Conservation (phyloP, 345 rosid genomes). For the Tarenaya hassleriana region DNA sequence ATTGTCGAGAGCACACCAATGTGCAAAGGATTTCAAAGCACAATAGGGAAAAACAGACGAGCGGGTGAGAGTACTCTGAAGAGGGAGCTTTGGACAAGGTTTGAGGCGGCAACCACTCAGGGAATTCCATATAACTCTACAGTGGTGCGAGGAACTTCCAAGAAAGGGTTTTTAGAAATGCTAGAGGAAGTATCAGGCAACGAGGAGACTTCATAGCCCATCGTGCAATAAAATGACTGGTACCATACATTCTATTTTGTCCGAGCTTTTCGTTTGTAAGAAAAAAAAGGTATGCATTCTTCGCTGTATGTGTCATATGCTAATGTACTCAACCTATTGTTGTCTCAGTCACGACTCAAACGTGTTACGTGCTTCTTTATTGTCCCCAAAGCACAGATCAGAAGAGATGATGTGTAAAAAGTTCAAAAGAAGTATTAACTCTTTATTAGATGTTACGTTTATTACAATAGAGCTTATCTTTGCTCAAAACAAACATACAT, state of each 20-base stretch:
- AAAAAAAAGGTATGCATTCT: neutral
- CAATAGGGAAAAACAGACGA: slow-evolving; percentile 39
- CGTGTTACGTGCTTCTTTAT: too few relatives aligned
- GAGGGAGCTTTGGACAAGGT: slow-evolving; percentile 90
- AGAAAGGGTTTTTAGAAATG: slow-evolving; percentile 79
- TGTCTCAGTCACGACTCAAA: neutral
- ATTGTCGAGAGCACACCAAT: slow-evolving; percentile 55
- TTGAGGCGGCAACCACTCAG: slow-evolving; percentile 65
- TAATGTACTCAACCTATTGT: neutral
- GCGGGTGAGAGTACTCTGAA: slow-evolving; percentile 87
- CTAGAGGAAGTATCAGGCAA: slow-evolving; percentile 77
- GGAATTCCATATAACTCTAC: slow-evolving; percentile 27
- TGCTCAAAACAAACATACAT: too few relatives aligned
- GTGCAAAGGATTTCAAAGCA: slow-evolving; percentile 49
- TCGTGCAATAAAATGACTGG: neutral
- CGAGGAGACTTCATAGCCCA: slow-evolving; percentile 25
- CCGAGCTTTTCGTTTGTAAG: slow-evolving; percentile 14
- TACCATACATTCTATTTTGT: neutral
- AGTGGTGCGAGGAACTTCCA: slow-evolving; percentile 26
- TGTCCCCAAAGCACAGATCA: too few relatives aligned
- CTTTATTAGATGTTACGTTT: too few relatives aligned
- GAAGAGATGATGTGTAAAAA: too few relatives aligned
- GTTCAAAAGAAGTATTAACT: too few relatives aligned
- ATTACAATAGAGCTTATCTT: too few relatives aligned
- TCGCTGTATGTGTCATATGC: neutral